These are phyloP conservation scores for Hibiscus mutabilis DNA, from an alignment of 345 rosid genomes.

Conservation along the genomic window DNA sequence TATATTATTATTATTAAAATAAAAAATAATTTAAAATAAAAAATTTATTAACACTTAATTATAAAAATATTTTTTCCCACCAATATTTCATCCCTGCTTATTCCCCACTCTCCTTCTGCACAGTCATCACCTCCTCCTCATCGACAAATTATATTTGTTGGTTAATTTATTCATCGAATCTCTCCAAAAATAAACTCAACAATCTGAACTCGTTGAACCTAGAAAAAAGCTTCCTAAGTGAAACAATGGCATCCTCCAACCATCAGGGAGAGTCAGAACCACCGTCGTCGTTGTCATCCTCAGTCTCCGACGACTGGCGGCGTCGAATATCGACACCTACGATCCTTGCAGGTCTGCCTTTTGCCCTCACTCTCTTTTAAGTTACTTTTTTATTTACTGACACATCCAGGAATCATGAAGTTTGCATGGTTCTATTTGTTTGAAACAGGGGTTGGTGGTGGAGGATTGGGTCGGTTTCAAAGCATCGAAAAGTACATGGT, in stretches of 20 bases:
- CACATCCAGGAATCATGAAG: background rate
- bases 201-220: background rate
- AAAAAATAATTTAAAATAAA: no score
- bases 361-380: background rate
- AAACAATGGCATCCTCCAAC: conserved; percentile 34
- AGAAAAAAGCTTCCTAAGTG: background rate
- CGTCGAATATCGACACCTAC: conserved; percentile 49
- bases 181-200: background rate
- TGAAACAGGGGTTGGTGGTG: conserved; percentile 52
- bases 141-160: background rate
- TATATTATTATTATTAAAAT: no score
- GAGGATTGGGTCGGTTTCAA: conserved; percentile 64
- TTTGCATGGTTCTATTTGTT: background rate
- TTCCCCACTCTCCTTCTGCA: no score
- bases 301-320: conserved; percentile 46
- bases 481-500: conserved; percentile 51
- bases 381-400: background rate
- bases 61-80: no score
- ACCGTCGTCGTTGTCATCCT: conserved; percentile 14
- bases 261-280: conserved; percentile 19
- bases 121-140: no score
- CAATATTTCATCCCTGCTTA: no score
- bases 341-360: conserved; percentile 50
- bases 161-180: background rate
- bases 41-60: no score